Base-by-base conservation (phyloP, 75 land plant species). In the Selaginella moellendorffii region DNA sequence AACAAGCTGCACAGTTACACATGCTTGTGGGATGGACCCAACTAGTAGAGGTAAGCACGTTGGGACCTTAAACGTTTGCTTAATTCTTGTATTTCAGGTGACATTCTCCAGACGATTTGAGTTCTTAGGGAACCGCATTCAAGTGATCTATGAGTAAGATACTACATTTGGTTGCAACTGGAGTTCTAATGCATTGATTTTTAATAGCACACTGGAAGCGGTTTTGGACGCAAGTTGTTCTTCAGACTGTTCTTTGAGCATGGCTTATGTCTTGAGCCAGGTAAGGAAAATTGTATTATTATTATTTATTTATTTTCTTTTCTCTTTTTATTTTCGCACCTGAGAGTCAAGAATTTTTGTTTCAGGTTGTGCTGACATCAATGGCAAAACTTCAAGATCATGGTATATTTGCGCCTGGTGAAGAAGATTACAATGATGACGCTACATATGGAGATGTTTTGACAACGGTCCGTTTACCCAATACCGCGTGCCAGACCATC, bases 1-100 rank as follows among this genome's bases (percentile, higher is more conserved):
- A 93, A 67, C 85, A 89, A 59, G 90, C 90, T 65, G 87, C 98
- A 19, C 98, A 93, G 59, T 78, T 93, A 31, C 98, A 93, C 67
- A 78, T 93, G 96, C 79, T 93, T 61, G 76, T 82, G 31, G 82
- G 87, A 2, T 93, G 98, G 98, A 83, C 90, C 26, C 98, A 93
- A 65, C 72, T 89, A 54, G 85, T 86, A 28, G 96, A 93, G 96
- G 98, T 88, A 18, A 8, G 27, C n/a, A n/a, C n/a, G n/a, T n/a
- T n/a, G n/a, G n/a, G n/a, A n/a, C n/a, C n/a, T n/a, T n/a, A n/a
- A n/a, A n/a, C n/a, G n/a, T n/a, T n/a, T n/a, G n/a, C n/a, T n/a
- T n/a, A n/a, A n/a, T n/a, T 56, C 9, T 19, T 21, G n/a, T 24
- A 56, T 71, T 74, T 12, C 71, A 93, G 98, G 76, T 88, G 10